Percentiles rank a stretch among this genome's conserved stretches.
Evolutionary conservation across 2,329 filamentous ascomycete genomes (phyloP).

Genomic region (Didymella pinodella): DNA sequence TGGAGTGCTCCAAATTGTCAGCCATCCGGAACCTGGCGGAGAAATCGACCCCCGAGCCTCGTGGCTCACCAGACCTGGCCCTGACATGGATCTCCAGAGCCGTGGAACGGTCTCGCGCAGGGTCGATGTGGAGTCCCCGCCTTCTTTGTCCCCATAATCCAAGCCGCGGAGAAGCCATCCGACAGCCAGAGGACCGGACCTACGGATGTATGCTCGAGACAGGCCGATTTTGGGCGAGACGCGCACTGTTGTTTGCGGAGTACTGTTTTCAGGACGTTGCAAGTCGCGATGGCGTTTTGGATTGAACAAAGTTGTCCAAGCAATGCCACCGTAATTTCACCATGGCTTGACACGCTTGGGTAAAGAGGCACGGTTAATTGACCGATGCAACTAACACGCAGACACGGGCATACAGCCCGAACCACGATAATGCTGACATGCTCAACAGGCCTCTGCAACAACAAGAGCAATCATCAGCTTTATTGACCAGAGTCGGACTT

Average conservation of each 20-base stretch:
- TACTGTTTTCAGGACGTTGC: conserved; percentile 2
- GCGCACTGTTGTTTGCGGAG: neutral
- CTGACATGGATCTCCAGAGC: conserved; percentile 18
- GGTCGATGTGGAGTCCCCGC: conserved; percentile 34
- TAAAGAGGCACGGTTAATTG: conserved; percentile 9
- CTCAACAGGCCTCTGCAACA: neutral
- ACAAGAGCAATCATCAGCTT: neutral
- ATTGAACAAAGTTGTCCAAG: conserved; percentile 14
- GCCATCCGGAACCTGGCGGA: conserved; percentile 7
- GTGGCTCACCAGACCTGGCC: conserved; percentile 4
- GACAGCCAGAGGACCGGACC: conserved; percentile 7
- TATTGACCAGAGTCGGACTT: neutral
- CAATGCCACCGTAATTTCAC: conserved; percentile 25
- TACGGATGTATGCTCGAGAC: conserved; percentile 8
- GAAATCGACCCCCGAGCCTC: conserved; percentile 3
- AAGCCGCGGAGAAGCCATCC: conserved; percentile 6
- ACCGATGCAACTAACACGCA: conserved; percentile 15
- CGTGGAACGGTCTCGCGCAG: conserved; percentile 24
- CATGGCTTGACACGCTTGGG: conserved; percentile 15
- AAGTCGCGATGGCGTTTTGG: conserved; percentile 1
- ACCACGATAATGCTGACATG: conserved; percentile 2
- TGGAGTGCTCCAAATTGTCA: conserved; percentile 2
- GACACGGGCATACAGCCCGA: neutral
- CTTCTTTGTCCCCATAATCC: conserved; percentile 15
- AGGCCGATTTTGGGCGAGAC: conserved; percentile 14